Percentiles rank a stretch among this genome's conserved stretches.
These are phyloP conservation scores for Scheffersomyces stambukii DNA, from an alignment of 1,139 yeast genomes.

Conservation along the genomic window DNA sequence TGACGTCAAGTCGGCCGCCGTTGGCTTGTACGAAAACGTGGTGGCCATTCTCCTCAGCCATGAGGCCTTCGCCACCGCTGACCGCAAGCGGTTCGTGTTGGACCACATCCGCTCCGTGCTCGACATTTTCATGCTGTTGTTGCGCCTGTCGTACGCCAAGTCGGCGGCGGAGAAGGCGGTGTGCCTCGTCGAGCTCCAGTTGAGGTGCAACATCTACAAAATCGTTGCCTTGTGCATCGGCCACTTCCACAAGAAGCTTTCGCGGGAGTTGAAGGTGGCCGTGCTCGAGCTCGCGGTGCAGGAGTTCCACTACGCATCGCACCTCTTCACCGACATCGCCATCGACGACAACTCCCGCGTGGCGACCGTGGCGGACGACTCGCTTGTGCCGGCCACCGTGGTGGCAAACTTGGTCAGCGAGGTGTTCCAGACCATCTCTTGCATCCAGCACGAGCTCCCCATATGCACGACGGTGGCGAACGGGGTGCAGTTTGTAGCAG, in stretches of 20 bases:
- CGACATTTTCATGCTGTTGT: constrained; percentile 15
- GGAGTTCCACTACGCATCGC: constrained; percentile 18
- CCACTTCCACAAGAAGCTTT: constrained; percentile 27
- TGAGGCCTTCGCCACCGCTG: constrained; percentile 36
- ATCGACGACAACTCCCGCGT: constrained; percentile 6
- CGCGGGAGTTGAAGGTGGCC: constrained; percentile 14
- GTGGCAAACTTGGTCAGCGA: constrained; percentile 17
- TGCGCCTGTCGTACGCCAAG: too few species aligned
- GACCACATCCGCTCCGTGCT: constrained; percentile 22
- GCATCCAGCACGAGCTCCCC: constrained; percentile 27
- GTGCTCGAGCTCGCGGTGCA: constrained; percentile 14
- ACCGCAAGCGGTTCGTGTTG: constrained; percentile 28
- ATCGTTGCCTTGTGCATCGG: constrained; percentile 27
- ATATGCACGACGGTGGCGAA: too few species aligned
- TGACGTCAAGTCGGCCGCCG: constrained; percentile 44
- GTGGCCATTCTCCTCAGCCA: constrained; percentile 51
- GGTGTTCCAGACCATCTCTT: constrained; percentile 20
- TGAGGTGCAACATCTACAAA: constrained; percentile 26
- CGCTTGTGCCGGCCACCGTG: constrained; percentile 10
- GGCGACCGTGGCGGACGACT: too few species aligned
- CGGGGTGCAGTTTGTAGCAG: constrained; percentile 15
- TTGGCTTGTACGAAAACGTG: constrained; percentile 51
- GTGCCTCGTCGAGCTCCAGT: constrained; percentile 18
- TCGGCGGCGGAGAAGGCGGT: constrained; percentile 14
- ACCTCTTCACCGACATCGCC: not conserved